Percentiles rank a stretch among this genome's conserved stretches.
Evolutionary conservation across 2,329 filamentous ascomycete genomes (phyloP).

Genomic region (Arthrobotrys conoides): DNA sequence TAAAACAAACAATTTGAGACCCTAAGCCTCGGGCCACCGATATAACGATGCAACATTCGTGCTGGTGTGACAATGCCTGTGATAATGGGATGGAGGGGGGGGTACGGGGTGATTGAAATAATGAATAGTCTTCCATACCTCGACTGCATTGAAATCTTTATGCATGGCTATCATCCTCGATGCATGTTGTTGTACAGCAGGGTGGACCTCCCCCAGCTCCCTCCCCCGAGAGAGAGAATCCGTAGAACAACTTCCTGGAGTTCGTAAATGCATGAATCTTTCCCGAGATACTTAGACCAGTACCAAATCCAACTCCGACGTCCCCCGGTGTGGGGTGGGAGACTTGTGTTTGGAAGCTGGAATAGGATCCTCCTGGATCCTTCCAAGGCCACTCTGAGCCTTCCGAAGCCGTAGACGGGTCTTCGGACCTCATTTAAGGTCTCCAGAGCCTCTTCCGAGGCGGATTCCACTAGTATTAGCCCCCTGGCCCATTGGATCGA

Average conservation of each 20-base stretch:
- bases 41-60: neutral
- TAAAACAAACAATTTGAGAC: conserved; percentile 49
- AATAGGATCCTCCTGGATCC: conserved; percentile 22
- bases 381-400: neutral
- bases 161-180: neutral
- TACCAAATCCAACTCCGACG: neutral
- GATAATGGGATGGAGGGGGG: neutral
- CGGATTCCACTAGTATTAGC: conserved; percentile 1
- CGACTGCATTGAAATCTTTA: neutral
- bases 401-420: neutral
- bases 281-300: conserved; percentile 4
- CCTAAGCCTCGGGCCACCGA: conserved; percentile 1
- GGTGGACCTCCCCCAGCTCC: neutral
- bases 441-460: conserved; percentile 22
- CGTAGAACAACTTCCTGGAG: neutral
- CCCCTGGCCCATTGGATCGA: conserved; percentile 19
- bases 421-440: neutral
- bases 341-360: neutral
- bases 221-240: conserved; percentile 1
- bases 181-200: conserved; percentile 27
- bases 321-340: conserved; percentile 4
- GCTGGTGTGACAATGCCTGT: neutral
- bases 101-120: neutral
- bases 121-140: conserved; percentile 9
- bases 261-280: conserved; percentile 6